Conservation (phyloP, 495 filamentous ascomycete genomes). For the Penicillium taxi region DNA sequence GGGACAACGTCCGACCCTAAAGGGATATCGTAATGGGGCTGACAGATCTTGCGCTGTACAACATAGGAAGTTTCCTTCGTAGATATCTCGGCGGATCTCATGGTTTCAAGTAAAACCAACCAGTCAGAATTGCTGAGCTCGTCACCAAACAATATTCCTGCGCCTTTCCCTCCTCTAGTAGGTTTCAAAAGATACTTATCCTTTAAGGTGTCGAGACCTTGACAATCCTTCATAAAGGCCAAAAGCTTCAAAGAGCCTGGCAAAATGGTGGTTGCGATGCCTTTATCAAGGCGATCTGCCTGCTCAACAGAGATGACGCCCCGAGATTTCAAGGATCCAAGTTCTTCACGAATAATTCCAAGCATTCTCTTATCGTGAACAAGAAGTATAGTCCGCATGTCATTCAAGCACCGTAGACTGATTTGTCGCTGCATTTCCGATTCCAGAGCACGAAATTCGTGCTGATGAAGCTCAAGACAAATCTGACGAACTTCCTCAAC, state of each 20-base stretch:
- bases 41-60: slow-evolving; percentile 25
- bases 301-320: slow-evolving; percentile 14
- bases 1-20: not conserved
- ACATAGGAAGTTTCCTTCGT: slow-evolving; percentile 13
- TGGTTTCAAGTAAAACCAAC: slow-evolving; percentile 14
- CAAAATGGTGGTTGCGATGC: slow-evolving; percentile 17
- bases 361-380: slow-evolving; percentile 43
- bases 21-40: slow-evolving; percentile 18
- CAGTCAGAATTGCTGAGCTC: slow-evolving; percentile 22
- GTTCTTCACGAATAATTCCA: slow-evolving; percentile 32
- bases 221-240: slow-evolving; percentile 6
- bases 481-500: slow-evolving; percentile 35
- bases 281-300: not conserved
- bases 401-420: slow-evolving; percentile 31
- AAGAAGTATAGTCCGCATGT: slow-evolving; percentile 36
- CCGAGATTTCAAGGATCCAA: slow-evolving; percentile 18
- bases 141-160: slow-evolving; percentile 37
- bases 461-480: slow-evolving; percentile 35
- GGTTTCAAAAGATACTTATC: slow-evolving; percentile 34
- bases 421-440: slow-evolving; percentile 25
- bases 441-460: slow-evolving; percentile 24
- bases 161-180: slow-evolving; percentile 30
- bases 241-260: slow-evolving; percentile 14
- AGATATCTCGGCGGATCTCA: slow-evolving; percentile 3
- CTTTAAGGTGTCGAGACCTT: slow-evolving; percentile 6